phyloP scores from a whole-genome alignment of 305 asterid genomes.

The Fraxinus angustifolia region DNA sequence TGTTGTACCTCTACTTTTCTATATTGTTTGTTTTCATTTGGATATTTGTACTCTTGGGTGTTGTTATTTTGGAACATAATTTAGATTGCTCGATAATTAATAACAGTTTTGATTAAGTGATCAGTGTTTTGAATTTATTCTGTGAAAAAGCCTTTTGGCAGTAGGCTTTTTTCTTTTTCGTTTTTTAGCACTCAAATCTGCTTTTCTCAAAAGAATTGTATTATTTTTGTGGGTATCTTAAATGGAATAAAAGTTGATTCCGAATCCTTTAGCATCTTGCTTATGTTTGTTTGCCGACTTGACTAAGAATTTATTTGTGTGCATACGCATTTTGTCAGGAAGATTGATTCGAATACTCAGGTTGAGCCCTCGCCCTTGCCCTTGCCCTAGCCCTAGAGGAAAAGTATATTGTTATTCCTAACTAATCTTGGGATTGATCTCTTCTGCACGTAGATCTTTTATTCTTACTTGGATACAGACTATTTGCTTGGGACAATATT shows the following conservation, averaged over 20 bases:
- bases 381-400: too few species aligned
- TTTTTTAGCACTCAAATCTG: neutral
- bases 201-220: neutral
- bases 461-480: neutral
- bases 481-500: neutral
- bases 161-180: neutral
- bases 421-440: too few species aligned
- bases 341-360: neutral
- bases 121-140: neutral
- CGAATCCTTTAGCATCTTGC: neutral
- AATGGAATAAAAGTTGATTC: neutral
- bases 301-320: neutral
- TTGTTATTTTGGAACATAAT: neutral
- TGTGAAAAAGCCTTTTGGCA: neutral
- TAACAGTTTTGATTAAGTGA: conserved; percentile 14
- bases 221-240: neutral
- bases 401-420: too few species aligned
- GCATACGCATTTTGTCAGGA: neutral
- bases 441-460: neutral
- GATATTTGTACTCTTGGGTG: neutral
- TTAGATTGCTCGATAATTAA: neutral
- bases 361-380: neutral
- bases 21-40: neutral
- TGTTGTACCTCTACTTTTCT: neutral
- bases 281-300: neutral